Evolutionary conservation across 148 eudicot species (phyloP), one percentile per base, ranked within the genome.

Genomic region (Nyssa sinensis): DNA sequence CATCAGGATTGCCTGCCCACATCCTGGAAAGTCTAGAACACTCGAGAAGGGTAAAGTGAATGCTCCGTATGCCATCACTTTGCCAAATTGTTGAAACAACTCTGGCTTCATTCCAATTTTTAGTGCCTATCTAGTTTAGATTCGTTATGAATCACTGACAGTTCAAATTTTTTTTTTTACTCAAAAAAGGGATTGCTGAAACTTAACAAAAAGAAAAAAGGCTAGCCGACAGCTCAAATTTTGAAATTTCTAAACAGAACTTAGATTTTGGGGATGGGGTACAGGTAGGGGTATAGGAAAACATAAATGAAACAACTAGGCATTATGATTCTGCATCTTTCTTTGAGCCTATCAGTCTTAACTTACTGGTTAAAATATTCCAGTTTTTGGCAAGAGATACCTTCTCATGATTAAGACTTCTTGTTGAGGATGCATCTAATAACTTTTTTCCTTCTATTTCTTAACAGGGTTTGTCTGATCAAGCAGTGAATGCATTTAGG

Each of bases 391-490:
- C 10, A 13, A 58, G 31, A 35, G 34, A 2, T 24, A 9, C 5
- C 8, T 7, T 53, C 27, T 62, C 35, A 51, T 59, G 58, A 47
- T 31, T 33, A 57, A 37, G 16, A 37, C 27, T 59, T 7, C 17
- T 55, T 14, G 32, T 67, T 76, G 74, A 71, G 41, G 44, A 58
- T 47, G 12, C 32, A 30, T 71, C 30, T 67, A 59, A 31, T 71
- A 37, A 68, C 63, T 17, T 55, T 33, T 69, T 4, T 64, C n/a
- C 29, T 69, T 80, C 77, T 70, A 37, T 24, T 39, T 53, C 29
- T 78, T 74, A 24, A 61, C 88, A 94, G 98, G 98, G 98, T 74
- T 84, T 92, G 69, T 92, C 98, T 30, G 96, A 92, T 72, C 97
- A 89, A 87, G 98, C 98, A 44, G 87, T 92, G 37, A 82, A 89